Conservation (phyloP, 2,329 filamentous ascomycete genomes). For the Pseudocercospora vitis region DNA sequence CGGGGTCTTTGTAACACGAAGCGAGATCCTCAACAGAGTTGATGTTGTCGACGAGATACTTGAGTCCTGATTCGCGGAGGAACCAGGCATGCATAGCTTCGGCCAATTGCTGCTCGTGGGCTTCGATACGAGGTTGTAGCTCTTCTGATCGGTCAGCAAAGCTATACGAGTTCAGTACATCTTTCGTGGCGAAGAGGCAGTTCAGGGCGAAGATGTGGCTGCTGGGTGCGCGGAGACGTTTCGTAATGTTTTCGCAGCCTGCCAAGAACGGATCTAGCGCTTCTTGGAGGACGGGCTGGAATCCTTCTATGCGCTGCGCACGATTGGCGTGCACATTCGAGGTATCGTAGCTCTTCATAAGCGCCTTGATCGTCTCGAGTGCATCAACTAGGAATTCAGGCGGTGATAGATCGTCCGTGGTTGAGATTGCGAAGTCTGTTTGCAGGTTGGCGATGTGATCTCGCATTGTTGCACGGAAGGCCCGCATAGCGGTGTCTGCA, state of each 20-base stretch:
- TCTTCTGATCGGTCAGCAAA: conserved; percentile 56
- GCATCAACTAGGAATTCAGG: conserved; percentile 80
- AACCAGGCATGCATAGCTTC: conserved; percentile 65
- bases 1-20: conserved; percentile 32
- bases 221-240: conserved; percentile 58
- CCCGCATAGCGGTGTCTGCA: conserved; percentile 73
- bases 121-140: conserved; percentile 31
- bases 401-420: conserved; percentile 68
- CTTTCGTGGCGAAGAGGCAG: conserved; percentile 62
- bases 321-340: conserved; percentile 61
- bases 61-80: conserved; percentile 70
- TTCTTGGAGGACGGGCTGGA: conserved; percentile 72
- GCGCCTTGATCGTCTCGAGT: conserved; percentile 70
- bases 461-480: conserved; percentile 78
- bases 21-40: conserved; percentile 26
- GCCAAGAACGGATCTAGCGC: conserved; percentile 83
- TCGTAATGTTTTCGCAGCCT: conserved; percentile 69
- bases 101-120: conserved; percentile 52
- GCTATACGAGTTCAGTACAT: conserved; percentile 57
- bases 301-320: conserved; percentile 63
- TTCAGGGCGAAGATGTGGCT: conserved; percentile 72
- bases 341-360: conserved; percentile 85
- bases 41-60: conserved; percentile 42
- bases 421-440: conserved; percentile 67
- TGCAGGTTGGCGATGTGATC: conserved; percentile 78